Evolutionary conservation across 2,329 filamentous ascomycete genomes (phyloP).

Genomic region (Trichoderma hamatum): DNA sequence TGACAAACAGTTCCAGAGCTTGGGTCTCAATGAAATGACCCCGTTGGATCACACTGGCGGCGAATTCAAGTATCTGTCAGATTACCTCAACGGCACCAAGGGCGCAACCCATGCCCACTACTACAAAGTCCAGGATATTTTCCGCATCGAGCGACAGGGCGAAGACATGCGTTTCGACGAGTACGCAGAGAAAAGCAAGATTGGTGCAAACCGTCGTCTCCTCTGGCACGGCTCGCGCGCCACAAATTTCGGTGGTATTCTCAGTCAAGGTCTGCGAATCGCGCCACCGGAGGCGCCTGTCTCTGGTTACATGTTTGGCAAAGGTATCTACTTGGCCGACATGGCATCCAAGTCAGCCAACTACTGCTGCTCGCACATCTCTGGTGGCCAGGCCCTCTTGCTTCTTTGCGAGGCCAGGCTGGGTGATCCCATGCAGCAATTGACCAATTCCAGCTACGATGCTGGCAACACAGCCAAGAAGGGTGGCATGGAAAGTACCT

Average conservation of each 20-base stretch:
- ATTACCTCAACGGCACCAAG: conserved; percentile 69
- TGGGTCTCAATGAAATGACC: conserved; percentile 77
- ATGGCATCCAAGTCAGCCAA: conserved; percentile 81
- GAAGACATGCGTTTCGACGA: conserved; percentile 70
- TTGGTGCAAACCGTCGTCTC: conserved; percentile 69
- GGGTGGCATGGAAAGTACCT: conserved; percentile 66
- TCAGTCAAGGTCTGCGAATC: conserved; percentile 86
- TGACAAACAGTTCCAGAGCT: conserved; percentile 71
- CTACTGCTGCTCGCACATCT: conserved; percentile 68
- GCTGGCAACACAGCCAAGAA: conserved; percentile 66
- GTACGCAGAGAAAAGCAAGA: conserved; percentile 55
- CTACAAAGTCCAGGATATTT: conserved; percentile 73
- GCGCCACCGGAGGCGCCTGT: conserved; percentile 82
- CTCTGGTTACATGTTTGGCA: conserved; percentile 85
- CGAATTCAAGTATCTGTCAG: conserved; percentile 67
- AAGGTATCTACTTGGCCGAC: conserved; percentile 86
- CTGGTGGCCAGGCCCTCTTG: conserved; percentile 71
- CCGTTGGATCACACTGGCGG: conserved; percentile 58
- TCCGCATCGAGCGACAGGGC: conserved; percentile 76
- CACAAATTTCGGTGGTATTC: conserved; percentile 86
- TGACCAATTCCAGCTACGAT: conserved; percentile 59
- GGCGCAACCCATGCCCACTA: conserved; percentile 66
- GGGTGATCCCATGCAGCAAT: conserved; percentile 71
- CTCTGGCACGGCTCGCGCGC: conserved; percentile 86
- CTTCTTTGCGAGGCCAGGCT: conserved; percentile 81